Evolutionary conservation across 2,329 filamentous ascomycete species (phyloP), one percentile per base, ranked within the genome.

Genomic region (Thelonectria olida): DNA sequence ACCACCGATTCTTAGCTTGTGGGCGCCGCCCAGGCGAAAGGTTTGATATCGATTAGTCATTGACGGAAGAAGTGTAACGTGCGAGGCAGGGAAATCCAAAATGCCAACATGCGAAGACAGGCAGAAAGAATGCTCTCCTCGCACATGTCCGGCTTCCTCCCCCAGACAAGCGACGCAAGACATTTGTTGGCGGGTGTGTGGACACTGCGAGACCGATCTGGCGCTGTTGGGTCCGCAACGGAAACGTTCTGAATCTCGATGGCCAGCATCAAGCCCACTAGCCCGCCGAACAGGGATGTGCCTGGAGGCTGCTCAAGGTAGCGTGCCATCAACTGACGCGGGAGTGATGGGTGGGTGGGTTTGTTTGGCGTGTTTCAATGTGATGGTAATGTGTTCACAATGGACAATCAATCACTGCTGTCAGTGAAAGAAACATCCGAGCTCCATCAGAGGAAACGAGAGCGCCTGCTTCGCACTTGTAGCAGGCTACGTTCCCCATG

Each of bases 171-270:
- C 44, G 36, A 58, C 59, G 59, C 59, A 62, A 54, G 57, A 51
- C 57, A 60, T 54, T 51, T 12, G 51, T 44, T 10, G 20, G 57
- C 50, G 38, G n/a, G 36, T 28, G 38, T 50, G 57, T 31, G 51
- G 49, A 60, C n/a, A n/a, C n/a, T n/a, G 54, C 57, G 49, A 42
- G 39, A 20, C 59, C 54, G 59, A 62, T 62, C 59, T 50, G 49
- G 49, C 42, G 49, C 59, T 50, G 48, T 44, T 38, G 34, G 54
- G 48, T 34, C 53, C 58, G 41, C 44, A 53, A 34, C 28, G 6
- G 59, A 54, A 42, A 61, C 36, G 48, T 58, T 52, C 25, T 57
- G 34, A 58, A 61, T 61, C 58, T 58, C 34, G 58, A 61, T 55
- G 53, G 15, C 31, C 53, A 47, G 34, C 38, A 51, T 34, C 25